Conservation (phyloP, 2,329 filamentous ascomycete genomes). For the Neoscytalidium dimidiatum region DNA sequence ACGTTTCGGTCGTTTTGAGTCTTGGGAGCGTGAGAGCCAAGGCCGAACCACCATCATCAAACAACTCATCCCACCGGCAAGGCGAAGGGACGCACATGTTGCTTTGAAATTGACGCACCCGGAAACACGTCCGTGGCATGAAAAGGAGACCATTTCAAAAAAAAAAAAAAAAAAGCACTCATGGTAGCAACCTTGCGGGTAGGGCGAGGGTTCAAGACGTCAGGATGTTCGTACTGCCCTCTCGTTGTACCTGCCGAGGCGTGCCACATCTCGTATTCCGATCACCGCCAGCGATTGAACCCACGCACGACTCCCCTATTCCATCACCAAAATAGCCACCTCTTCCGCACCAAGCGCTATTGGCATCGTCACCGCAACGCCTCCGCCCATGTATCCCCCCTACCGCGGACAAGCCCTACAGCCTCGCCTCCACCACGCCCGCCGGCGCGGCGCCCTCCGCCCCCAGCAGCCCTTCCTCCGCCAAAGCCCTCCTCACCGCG, state of each 20-base stretch:
- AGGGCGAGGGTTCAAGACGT: too few relatives aligned
- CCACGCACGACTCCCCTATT: background rate
- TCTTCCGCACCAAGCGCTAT: too few relatives aligned
- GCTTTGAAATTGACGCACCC: background rate
- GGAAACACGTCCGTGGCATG: too few relatives aligned
- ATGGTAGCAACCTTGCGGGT: too few relatives aligned
- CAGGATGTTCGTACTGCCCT: background rate
- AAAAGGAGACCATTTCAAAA: too few relatives aligned
- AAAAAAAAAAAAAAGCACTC: too few relatives aligned
- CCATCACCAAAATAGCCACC: too few relatives aligned
- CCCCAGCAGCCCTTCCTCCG: background rate
- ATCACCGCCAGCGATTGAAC: background rate
- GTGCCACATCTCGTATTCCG: background rate
- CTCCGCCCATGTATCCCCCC: too few relatives aligned
- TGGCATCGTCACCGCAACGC: too few relatives aligned
- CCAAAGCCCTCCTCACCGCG: conserved; percentile 19
- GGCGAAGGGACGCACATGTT: background rate
- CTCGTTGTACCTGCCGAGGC: background rate
- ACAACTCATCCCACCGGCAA: background rate
- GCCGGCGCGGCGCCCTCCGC: background rate
- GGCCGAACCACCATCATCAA: background rate
- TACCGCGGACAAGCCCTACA: too few relatives aligned
- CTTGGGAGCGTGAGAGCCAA: background rate
- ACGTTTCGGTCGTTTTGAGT: background rate
- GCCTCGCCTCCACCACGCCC: background rate